Evolutionary conservation across 2,329 filamentous ascomycete species (phyloP).

Genomic region (Cladophialophora exuberans): DNA sequence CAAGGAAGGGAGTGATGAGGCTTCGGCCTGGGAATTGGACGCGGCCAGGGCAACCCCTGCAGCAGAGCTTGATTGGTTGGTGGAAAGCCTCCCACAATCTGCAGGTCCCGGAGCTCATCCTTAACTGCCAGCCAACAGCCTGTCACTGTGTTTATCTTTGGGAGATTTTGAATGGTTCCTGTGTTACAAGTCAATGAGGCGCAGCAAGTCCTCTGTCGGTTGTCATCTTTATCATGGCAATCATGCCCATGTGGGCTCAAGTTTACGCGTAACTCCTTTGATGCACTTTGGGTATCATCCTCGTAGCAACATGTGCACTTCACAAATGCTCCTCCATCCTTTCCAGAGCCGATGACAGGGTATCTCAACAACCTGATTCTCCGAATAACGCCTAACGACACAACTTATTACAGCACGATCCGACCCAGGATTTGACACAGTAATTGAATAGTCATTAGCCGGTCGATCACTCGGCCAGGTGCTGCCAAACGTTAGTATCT

Average conservation of each 20-base stretch:
- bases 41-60: slow-evolving; percentile 8
- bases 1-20: slow-evolving; percentile 6
- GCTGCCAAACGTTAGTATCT: slow-evolving; percentile 37
- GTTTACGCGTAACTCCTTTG: background rate
- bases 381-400: no score
- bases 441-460: no score
- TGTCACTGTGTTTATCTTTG: no score
- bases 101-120: slow-evolving; percentile 5
- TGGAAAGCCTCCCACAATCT: slow-evolving; percentile 6
- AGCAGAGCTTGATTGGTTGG: slow-evolving; percentile 6
- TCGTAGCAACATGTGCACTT: background rate
- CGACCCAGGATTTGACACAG: no score
- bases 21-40: slow-evolving; percentile 4
- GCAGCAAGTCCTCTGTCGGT: background rate
- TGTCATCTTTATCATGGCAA: background rate
- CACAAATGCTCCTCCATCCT: background rate
- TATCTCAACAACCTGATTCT: no score
- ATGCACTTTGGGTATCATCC: slow-evolving; percentile 17
- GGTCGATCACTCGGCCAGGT: slow-evolving; percentile 43
- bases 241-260: background rate
- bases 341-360: no score
- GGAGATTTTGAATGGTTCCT: no score
- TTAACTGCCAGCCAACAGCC: slow-evolving; percentile 1
- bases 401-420: no score
- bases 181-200: no score